Base-by-base conservation (phyloP, 2,329 filamentous ascomycete species). In the Chrysoporthe cubensis region DNA sequence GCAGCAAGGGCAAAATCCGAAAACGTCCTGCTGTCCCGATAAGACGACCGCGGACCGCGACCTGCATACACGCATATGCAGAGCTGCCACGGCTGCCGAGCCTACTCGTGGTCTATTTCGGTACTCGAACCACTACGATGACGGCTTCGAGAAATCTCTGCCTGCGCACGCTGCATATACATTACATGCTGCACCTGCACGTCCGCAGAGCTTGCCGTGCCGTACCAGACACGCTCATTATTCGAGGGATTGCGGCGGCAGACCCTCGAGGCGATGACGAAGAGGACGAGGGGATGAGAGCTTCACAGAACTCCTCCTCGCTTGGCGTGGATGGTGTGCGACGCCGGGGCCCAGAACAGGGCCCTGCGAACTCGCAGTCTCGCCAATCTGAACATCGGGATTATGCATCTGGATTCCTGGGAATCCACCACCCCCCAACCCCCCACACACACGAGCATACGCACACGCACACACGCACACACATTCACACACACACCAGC, bases 311-410 rank as follows among this genome's bases (percentile, higher is more conserved):
- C 9, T 32, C n/a, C 21, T 13, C 26, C 48, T 26, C 26, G 21
- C 48, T 26, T 52, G 48, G 26, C n/a, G 34, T 42, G n/a, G 14
- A 21, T 16, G 34, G 8, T 34, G 34, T 32, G n/a, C 13, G 34
- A 34, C 16, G 56, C 3, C 5, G 34, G 58, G 11, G 2, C 42
- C 62, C 58, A 69, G 62, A 65, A 65, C 65, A 52, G 62, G 62
- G 65, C 59, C 50, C 40, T 59, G 57, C 37, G 37, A 43, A 59
- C 32, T 64, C 40, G 58, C 26, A 54, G 34, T 42, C 65, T 69
- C 68, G 68, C 62, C 68, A 65, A 69, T 69, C 68, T 56, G 66
- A 54, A 57, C 65, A 69, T 69, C 68, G 68, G 63, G 61, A 67
- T 69, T 66, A 67, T 67, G 68, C 68, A 69, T 62, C 50, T 67